phyloP scores from a whole-genome alignment of 108 stramenopile genomes.

The Seminavis robusta region DNA sequence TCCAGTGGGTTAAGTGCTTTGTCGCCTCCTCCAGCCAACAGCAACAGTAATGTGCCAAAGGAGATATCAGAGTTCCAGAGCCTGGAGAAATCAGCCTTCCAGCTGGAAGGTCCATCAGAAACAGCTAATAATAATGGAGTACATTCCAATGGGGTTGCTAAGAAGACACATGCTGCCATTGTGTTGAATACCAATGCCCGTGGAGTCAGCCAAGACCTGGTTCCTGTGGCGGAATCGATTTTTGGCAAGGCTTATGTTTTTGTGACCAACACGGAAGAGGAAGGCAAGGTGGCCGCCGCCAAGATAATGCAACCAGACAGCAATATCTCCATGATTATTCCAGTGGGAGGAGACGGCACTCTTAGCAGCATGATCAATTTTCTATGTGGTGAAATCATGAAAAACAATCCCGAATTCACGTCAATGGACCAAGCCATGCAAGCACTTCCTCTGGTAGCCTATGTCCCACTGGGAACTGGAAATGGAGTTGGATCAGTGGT shows the following conservation, averaged over 20 bases:
- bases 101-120: too few species aligned
- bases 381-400: conserved; percentile 29
- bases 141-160: too few species aligned
- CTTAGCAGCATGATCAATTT: conserved; percentile 48
- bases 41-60: too few species aligned
- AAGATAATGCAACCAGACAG: conserved; percentile 4
- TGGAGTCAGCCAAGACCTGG: conserved; percentile 31
- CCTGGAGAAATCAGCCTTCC: too few species aligned
- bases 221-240: conserved; percentile 23
- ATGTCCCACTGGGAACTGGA: conserved; percentile 68
- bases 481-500: conserved; percentile 66
- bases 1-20: too few species aligned
- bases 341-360: conserved; percentile 75
- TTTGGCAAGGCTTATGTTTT: conserved; percentile 38
- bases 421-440: conserved; percentile 13
- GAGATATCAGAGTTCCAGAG: too few species aligned
- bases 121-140: too few species aligned
- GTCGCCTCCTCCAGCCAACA: too few species aligned
- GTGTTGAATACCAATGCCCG: conserved; percentile 63
- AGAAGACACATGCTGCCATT: too few species aligned
- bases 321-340: conserved; percentile 41
- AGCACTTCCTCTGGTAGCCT: conserved; percentile 48
- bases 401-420: conserved; percentile 1
- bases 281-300: conserved; percentile 37
- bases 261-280: conserved; percentile 45